A percentile compares a stretch with the other conserved stretches of the same genome.
Evolutionary conservation across 179 eudicot genomes (phyloP).

Genomic region (Beta lomatogona): DNA sequence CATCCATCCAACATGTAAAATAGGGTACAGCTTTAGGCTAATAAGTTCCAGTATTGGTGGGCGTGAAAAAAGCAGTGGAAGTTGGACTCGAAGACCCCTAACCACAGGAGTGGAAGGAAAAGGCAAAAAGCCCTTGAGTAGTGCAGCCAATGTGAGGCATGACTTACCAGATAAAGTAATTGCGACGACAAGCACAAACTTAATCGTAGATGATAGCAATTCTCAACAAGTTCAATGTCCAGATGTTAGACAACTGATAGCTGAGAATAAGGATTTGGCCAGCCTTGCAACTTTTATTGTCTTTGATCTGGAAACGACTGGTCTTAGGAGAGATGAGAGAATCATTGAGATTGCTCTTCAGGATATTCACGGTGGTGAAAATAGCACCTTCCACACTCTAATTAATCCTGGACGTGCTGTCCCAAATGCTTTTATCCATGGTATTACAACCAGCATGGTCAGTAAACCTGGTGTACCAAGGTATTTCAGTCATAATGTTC

Average conservation of each 20-base stretch:
- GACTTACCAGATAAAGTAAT: conserved; percentile 44
- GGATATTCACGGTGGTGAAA: conserved; percentile 76
- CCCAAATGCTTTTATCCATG: conserved; percentile 53
- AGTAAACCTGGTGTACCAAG: conserved; percentile 70
- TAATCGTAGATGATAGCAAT: conserved; percentile 37
- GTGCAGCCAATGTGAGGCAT: conserved; percentile 45
- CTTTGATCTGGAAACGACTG: conserved; percentile 89
- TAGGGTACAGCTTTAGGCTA: conserved; percentile 38
- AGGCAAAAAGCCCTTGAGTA: conserved; percentile 38
- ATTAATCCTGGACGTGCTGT: conserved; percentile 72
- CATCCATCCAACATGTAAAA: conserved; percentile 33
- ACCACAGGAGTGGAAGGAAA: conserved; percentile 47
- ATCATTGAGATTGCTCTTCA: conserved; percentile 82
- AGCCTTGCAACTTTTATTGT: conserved; percentile 53
- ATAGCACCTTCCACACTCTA: conserved; percentile 82
- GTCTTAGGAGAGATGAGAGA: conserved; percentile 58
- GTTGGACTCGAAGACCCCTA: conserved; percentile 57
- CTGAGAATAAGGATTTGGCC: conserved; percentile 52
- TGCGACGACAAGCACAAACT: conserved; percentile 25
- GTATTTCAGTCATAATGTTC: conserved; percentile 38
- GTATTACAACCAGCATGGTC: conserved; percentile 73
- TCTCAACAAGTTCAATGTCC: conserved; percentile 35
- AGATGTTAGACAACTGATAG: conserved; percentile 46
- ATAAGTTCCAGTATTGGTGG: conserved; percentile 45
- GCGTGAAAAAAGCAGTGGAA: conserved; percentile 47